Base-by-base conservation (phyloP, 306 rosid genomes). In the Nissolia schottii region DNA sequence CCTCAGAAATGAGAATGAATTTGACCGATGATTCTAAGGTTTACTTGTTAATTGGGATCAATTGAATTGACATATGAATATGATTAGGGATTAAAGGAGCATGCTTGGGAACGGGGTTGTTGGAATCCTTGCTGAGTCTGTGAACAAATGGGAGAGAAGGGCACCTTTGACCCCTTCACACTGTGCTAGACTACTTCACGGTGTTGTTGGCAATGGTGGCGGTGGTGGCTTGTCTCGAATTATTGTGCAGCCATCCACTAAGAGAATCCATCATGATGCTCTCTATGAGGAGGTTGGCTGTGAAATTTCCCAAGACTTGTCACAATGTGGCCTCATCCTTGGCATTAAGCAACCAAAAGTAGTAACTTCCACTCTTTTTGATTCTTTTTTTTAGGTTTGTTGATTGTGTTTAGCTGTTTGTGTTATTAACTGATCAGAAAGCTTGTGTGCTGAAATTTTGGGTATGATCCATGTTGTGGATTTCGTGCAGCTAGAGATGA, bases 131-230 rank as follows among this genome's bases (percentile, higher is more conserved):
- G 84, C 92, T 0, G 98, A 94, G 81, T 63, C 97, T 12, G 81
- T 76, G 54, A 86, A 91, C 59, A 94, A 94, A 80, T 94, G 98
- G 98, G 98, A 94, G 46, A 89, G 98, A 77, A 91, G 98, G 78
- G 90, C 80, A 23, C 97, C 97, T 60, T 72, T 94, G 58, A 77
- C 96, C 9, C 98, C 98, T 16, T 85, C 89, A 51, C 97, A 94
- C 85, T 94, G 98, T 72, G 97, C 97, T 67, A 79, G 91, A 49
- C 78, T 94, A 7, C 92, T 94, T 50, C 88, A 79, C 28, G 82
- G 84, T 13, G 90, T 90, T 5, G 88, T 84, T 11, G 89, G 90
- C 23, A n/a, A n/a, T n/a, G n/a, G n/a, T n/a, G n/a, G 84, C 11
- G 90, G 91, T 5, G 88, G 85, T 11, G 89, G 90, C 23, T 91